Conservation (phyloP, 2,329 filamentous ascomycete species). For the Cladophialophora chaetospira region DNA sequence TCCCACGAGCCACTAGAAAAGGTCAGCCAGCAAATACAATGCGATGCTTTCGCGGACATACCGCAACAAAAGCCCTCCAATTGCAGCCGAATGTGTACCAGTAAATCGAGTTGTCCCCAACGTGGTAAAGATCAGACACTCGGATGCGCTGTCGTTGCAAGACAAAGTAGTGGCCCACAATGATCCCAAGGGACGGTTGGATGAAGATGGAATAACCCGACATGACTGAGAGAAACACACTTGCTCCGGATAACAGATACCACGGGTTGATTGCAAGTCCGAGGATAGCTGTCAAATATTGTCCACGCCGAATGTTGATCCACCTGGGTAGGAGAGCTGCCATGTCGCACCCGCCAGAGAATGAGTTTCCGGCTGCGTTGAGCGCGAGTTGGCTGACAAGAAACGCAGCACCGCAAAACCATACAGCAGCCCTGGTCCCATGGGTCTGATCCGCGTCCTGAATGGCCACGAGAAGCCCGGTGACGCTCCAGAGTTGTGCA, state of each 20-base stretch:
- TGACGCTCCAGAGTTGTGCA: constrained; percentile 8
- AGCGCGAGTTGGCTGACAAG: constrained; percentile 3
- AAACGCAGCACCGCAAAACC: constrained; percentile 1
- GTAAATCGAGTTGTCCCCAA: neutral
- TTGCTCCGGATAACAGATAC: constrained; percentile 46
- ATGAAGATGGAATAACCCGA: constrained; percentile 45
- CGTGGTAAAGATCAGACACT: neutral
- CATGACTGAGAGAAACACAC: constrained; percentile 40
- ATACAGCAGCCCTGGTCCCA: neutral
- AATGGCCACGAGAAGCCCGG: constrained; percentile 2
- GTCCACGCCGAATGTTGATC: constrained; percentile 59
- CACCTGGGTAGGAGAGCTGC: constrained; percentile 55
- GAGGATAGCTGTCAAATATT: constrained; percentile 51
- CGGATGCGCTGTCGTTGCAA: neutral
- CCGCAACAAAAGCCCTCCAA: neutral
- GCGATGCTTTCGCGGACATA: neutral
- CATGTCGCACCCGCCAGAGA: constrained; percentile 48
- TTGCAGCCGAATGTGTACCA: neutral
- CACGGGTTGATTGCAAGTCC: constrained; percentile 46
- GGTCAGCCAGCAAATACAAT: neutral
- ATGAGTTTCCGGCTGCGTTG: constrained; percentile 42
- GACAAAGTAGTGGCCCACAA: neutral
- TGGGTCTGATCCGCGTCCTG: constrained; percentile 5
- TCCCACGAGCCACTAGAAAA: neutral
- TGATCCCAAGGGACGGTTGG: neutral